Base-by-base conservation (phyloP, 2,329 filamentous ascomycete species). In the Neophaeococcomyces mojaviensis region DNA sequence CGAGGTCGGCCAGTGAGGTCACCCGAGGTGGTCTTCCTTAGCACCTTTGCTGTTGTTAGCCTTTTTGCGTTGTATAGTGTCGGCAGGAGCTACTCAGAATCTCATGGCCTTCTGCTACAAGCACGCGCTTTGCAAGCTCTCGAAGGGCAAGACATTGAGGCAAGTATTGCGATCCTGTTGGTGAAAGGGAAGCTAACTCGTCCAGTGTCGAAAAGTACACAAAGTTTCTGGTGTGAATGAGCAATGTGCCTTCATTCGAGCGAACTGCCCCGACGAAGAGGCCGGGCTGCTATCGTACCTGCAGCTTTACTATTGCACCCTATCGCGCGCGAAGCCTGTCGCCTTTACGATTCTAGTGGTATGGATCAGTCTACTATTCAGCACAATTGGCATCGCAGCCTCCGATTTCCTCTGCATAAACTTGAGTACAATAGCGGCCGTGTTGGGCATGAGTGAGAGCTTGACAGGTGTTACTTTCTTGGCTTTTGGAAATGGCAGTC, bases 331-430 rank as follows among this genome's bases (percentile, higher is more conserved):
- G 12, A 82, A 87, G 60, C 81, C 85, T 1, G 53, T 94, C 37
- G 88, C 86, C n/a, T 94, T 98, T 59, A 62, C 72, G 18, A 70
- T 94, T 34, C 72, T 98, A 37, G 76, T 87, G 13, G 58, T 82
- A 49, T 98, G 92, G 92, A 77, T 96, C 5, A 85, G 79, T 31
- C 70, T 97, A 45, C 79, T 98, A 6, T 98, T 98, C 68, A 90
- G 86, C 56, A 97, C 92, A 12, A 96, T 98, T 54, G 92, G 92
- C 49, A 96, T 98, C 53, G 92, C 92, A 12, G 92, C 92, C 18
- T 96, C 88, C 66, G 92, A 98, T 68, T 98, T 98, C 71, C 92
- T 98, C 68, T 97, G 89, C 67, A 81, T 97, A 68, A 95, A 98
- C 61, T 76, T 98, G 28, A 92, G 86, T 65, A 97, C 92, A 10